Percentiles rank a stretch among this genome's conserved stretches.
Conservation (phyloP, 345 rosid species). For the Erucastrum elatum region DNA sequence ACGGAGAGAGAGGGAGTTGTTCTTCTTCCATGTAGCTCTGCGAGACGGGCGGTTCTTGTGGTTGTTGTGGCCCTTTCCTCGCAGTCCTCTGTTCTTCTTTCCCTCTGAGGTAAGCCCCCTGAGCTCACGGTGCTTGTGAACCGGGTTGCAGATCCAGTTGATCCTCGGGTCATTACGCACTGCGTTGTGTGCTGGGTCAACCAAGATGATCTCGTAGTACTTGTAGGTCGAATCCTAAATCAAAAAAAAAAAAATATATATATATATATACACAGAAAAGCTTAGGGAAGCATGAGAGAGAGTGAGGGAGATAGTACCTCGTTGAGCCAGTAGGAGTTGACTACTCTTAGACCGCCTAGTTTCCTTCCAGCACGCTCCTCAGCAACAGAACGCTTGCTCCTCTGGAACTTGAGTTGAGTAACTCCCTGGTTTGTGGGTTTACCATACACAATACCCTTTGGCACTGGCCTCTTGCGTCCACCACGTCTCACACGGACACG, state of each 20-base stretch:
- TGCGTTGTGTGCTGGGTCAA: slow-evolving; percentile 43
- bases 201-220: background rate
- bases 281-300: too few relatives aligned
- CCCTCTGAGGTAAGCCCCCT: slow-evolving; percentile 85
- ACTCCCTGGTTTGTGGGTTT: slow-evolving; percentile 91
- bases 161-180: slow-evolving; percentile 75
- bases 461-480: slow-evolving; percentile 84
- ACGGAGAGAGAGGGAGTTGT: slow-evolving; percentile 58
- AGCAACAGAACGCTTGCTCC: slow-evolving; percentile 81
- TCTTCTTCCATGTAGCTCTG: slow-evolving; percentile 80
- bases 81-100: slow-evolving; percentile 77
- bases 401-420: slow-evolving; percentile 78
- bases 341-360: slow-evolving; percentile 72
- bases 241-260: too few relatives aligned
- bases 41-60: slow-evolving; percentile 80
- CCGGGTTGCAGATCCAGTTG: slow-evolving; percentile 85
- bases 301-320: too few relatives aligned
- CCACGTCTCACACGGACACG: slow-evolving; percentile 91
- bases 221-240: slow-evolving; percentile 82
- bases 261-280: too few relatives aligned
- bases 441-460: slow-evolving; percentile 87
- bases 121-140: slow-evolving; percentile 82
- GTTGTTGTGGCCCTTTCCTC: slow-evolving; percentile 72
- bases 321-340: slow-evolving; percentile 84
- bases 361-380: slow-evolving; percentile 86